These are phyloP conservation scores for Saccharomycopsis schoenii DNA, from an alignment of 805 yeast genomes.

Conservation along the genomic window DNA sequence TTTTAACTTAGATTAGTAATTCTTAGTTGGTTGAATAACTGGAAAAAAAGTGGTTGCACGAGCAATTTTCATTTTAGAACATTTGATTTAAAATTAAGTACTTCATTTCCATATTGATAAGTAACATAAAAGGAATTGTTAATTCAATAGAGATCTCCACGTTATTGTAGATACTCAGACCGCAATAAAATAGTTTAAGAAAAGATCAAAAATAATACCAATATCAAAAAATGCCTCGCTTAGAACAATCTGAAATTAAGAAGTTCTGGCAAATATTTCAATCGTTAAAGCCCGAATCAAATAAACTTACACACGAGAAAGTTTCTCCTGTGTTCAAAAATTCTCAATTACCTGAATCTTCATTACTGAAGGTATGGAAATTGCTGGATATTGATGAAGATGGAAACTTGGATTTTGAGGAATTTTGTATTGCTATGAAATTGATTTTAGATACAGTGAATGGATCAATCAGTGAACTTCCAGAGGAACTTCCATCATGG, in stretches of 20 bases:
- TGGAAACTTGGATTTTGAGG: conserved; percentile 90
- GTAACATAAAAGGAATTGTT: too few species aligned
- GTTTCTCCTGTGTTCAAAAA: conserved; percentile 82
- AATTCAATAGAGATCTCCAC: too few species aligned
- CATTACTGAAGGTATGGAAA: conserved; percentile 81
- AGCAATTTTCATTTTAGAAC: too few species aligned
- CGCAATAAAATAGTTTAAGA: neutral
- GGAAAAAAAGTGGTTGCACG: too few species aligned
- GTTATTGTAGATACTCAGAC: too few species aligned
- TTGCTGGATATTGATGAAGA: conserved; percentile 88
- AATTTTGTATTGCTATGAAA: conserved; percentile 96
- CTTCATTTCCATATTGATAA: too few species aligned
- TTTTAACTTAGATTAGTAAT: too few species aligned
- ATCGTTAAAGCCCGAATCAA: conserved; percentile 74
- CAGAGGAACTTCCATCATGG: conserved; percentile 79
- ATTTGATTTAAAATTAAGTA: too few species aligned
- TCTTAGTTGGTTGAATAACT: too few species aligned
- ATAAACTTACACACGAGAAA: conserved; percentile 74
- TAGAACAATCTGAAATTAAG: conserved; percentile 92
- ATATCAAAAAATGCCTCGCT: conserved; percentile 31
- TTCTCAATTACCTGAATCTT: conserved; percentile 70
- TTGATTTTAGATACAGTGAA: conserved; percentile 86
- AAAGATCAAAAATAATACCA: too few species aligned
- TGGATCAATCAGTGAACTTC: conserved; percentile 52
- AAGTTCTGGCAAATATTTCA: conserved; percentile 97